These are phyloP conservation scores for Boletus rubescentipes DNA, from an alignment of 768 basidiomycete genomes.

Conservation along the genomic window DNA sequence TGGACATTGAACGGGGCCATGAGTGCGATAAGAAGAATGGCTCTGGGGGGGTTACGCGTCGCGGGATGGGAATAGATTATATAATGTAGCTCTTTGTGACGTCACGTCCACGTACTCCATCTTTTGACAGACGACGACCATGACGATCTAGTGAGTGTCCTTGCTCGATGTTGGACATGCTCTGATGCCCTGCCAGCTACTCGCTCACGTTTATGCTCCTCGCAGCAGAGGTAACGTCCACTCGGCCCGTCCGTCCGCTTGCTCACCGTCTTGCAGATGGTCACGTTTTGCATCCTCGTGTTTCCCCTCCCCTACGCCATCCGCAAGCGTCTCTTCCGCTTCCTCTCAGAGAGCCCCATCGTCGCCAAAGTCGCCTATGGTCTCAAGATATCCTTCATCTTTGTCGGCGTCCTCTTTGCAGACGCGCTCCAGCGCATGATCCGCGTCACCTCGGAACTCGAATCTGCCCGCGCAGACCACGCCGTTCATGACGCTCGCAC, in stretches of 20 bases:
- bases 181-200: constrained; percentile 50
- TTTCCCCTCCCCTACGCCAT: constrained; percentile 79
- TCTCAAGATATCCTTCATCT: constrained; percentile 94
- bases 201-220: constrained; percentile 79
- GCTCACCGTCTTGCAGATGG: constrained; percentile 49
- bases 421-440: constrained; percentile 95
- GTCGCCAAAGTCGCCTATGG: constrained; percentile 88
- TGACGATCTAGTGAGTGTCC: constrained; percentile 49
- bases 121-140: constrained; percentile 15
- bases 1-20: constrained; percentile 76
- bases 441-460: constrained; percentile 69
- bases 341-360: constrained; percentile 64
- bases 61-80: constrained; percentile 32
- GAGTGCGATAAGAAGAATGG: constrained; percentile 3
- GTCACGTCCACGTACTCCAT: constrained; percentile 18
- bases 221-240: constrained; percentile 58
- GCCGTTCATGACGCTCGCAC: constrained; percentile 61
- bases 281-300: constrained; percentile 81
- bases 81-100: constrained; percentile 23
- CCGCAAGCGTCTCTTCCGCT: constrained; percentile 68
- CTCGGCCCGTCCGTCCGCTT: neutral
- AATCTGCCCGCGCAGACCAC: constrained; percentile 58
- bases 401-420: constrained; percentile 82
- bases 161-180: neutral
- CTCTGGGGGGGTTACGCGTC: constrained; percentile 20